Conservation (phyloP, 2,329 filamentous ascomycete genomes). For the Ceratocystis destructans region DNA sequence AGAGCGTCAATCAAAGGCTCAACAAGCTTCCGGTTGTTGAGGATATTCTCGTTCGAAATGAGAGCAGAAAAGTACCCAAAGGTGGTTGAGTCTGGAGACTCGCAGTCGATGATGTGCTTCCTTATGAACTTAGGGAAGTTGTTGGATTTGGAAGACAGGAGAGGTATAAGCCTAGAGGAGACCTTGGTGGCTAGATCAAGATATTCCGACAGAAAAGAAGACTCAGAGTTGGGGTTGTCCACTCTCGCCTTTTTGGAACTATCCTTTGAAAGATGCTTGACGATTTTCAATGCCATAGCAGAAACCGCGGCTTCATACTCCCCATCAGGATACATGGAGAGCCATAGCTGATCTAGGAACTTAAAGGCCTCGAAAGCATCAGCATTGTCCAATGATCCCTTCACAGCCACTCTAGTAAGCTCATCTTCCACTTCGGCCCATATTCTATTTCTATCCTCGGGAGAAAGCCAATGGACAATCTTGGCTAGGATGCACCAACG, state of each 20-base stretch:
- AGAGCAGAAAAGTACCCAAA: slow-evolving; percentile 15
- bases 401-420: slow-evolving; percentile 26
- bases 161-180: slow-evolving; percentile 17
- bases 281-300: slow-evolving; percentile 27
- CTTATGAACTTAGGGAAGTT: slow-evolving; percentile 18
- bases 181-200: slow-evolving; percentile 16
- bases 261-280: slow-evolving; percentile 26
- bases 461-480: slow-evolving; percentile 27
- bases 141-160: slow-evolving; percentile 16
- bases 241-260: slow-evolving; percentile 21
- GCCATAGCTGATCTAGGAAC: slow-evolving; percentile 29
- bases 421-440: slow-evolving; percentile 27
- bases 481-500: slow-evolving; percentile 31
- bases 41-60: slow-evolving; percentile 19
- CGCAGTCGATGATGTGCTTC: slow-evolving; percentile 10
- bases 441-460: slow-evolving; percentile 24
- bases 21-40: slow-evolving; percentile 19
- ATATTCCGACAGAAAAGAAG: background rate
- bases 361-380: slow-evolving; percentile 32
- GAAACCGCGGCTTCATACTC: slow-evolving; percentile 24
- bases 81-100: slow-evolving; percentile 10
- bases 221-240: background rate
- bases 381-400: slow-evolving; percentile 25
- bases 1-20: slow-evolving; percentile 18
- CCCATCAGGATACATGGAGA: slow-evolving; percentile 29